Base-by-base conservation (phyloP, 306 rosid species). In the Prunus davidiana region DNA sequence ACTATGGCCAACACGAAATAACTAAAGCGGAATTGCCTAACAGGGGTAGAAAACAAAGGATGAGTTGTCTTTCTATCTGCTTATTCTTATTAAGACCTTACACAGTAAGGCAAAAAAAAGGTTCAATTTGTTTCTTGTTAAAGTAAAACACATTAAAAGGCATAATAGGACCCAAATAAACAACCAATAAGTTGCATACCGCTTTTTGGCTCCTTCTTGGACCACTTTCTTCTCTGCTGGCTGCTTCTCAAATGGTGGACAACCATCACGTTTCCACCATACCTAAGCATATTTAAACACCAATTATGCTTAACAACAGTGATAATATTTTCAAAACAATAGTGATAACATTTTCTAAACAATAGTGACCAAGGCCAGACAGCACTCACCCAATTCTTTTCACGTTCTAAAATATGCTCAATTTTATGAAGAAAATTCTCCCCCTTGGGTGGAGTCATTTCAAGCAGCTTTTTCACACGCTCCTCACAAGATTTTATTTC, bases 211-310 rank as follows among this genome's bases (percentile, higher is more conserved):
- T 71, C 87, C 96, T 70, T 94, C 98, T 80, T 81, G 88, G 66
- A 73, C 73, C 51, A 74, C 69, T 84, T 90, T 94, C 91, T 90
- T 90, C 78, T 92, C 97, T 28, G 54, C 28, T 28, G 88, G 91
- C 80, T 90, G 98, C 77, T 89, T 94, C 78, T 94, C 97, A 86
- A 90, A 94, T 65, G 98, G 88, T 10, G 88, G 92, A 84, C 98
- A 94, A 75, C 98, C 97, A 78, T 94, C 98, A 60, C 95, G 97
- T 80, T 94, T 92, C 98, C 98, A 94, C 98, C 98, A 94, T 56
- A 90, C 96, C 98, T 94, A 78, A 75, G 43, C 82, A 78, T 28
- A 63, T 56, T 71, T 14, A n/a, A 50, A 50, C 25, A 61, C 28
- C 81, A 14, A 52, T 8, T 67, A 62, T 61, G 55, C 51, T 71